These are phyloP conservation scores for Diaporthe caulivora DNA, from an alignment of 2,329 filamentous ascomycete species.

Conservation along the genomic window DNA sequence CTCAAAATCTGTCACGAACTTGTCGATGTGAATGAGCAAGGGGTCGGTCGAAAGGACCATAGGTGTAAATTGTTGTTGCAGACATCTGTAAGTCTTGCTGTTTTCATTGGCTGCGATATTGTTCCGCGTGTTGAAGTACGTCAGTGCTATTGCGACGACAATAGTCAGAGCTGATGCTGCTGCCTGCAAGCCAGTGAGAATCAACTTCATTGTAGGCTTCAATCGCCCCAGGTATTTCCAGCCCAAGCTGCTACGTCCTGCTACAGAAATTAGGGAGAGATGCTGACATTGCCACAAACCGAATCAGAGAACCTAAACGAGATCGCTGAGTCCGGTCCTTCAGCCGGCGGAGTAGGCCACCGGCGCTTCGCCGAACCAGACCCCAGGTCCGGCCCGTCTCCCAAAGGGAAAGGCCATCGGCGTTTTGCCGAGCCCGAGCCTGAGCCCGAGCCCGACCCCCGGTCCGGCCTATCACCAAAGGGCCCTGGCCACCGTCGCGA, in stretches of 20 bases:
- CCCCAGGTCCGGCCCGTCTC: not conserved
- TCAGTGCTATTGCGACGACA: not conserved
- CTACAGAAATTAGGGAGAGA: not conserved
- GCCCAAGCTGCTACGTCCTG: not conserved
- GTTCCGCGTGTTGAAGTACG: not conserved
- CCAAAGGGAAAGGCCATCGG: not conserved
- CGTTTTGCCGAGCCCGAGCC: not conserved
- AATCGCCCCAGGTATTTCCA: not conserved
- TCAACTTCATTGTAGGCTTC: not conserved
- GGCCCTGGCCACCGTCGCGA: not conserved
- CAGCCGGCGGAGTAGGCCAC: not conserved
- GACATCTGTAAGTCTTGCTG: not conserved
- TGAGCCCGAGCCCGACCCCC: too few species aligned
- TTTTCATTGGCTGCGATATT: not conserved
- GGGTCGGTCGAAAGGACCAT: not conserved
- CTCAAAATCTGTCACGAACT: constrained; percentile 14
- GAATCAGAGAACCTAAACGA: not conserved
- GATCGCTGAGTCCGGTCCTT: not conserved
- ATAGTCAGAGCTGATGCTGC: not conserved
- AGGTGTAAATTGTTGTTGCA: not conserved
- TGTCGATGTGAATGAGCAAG: constrained; percentile 9
- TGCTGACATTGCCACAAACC: not conserved
- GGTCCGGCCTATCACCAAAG: not conserved
- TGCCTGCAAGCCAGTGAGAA: not conserved
- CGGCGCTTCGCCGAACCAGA: not conserved